phyloP scores from a whole-genome alignment of 352 stramenopile genomes.

The Saprolegnia parasitica region DNA sequence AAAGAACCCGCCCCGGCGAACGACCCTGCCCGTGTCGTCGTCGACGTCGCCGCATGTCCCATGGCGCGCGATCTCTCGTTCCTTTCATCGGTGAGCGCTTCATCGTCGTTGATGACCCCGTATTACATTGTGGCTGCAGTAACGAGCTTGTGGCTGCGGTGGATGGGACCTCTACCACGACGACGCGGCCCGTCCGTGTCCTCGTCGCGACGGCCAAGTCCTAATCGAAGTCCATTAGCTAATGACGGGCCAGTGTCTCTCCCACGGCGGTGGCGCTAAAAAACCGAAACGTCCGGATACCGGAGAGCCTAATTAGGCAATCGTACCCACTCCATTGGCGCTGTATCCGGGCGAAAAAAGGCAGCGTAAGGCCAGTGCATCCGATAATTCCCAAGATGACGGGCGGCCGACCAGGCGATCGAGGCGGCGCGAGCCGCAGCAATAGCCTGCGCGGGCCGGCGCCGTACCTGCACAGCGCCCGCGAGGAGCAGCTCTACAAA shows the following conservation, averaged over 20 bases:
- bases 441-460: slow-evolving; percentile 17
- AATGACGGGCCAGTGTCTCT: neutral
- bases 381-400: slow-evolving; percentile 16
- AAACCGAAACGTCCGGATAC: slow-evolving; percentile 12
- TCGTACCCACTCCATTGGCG: neutral
- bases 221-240: neutral
- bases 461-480: slow-evolving; percentile 24
- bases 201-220: too few relatives aligned
- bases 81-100: too few relatives aligned
- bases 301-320: neutral
- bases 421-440: slow-evolving; percentile 4
- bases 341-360: neutral
- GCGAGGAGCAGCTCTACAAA: slow-evolving; percentile 28
- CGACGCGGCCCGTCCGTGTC: too few relatives aligned
- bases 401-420: neutral
- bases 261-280: neutral
- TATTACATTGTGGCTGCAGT: too few relatives aligned
- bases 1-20: too few relatives aligned
- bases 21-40: too few relatives aligned
- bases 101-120: too few relatives aligned
- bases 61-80: too few relatives aligned
- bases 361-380: neutral
- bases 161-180: too few relatives aligned
- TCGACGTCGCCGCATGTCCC: too few relatives aligned
- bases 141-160: too few relatives aligned